Conservation (phyloP, 2,329 filamentous ascomycete species). For the Pyrenochaeta sp. region DNA sequence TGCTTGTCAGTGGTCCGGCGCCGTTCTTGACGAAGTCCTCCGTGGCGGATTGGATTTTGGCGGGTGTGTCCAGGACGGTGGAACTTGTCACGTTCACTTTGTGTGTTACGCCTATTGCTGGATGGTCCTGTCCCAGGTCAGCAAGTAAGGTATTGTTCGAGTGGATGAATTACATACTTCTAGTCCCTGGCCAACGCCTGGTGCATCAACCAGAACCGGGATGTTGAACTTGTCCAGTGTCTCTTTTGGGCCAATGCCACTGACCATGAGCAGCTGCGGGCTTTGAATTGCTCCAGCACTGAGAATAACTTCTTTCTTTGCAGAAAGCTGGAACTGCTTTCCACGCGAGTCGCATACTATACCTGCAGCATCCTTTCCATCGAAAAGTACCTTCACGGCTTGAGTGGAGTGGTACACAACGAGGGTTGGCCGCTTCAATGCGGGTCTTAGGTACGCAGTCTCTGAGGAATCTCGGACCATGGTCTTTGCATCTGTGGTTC, state of each 20-base stretch:
- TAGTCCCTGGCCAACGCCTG: conserved; percentile 33
- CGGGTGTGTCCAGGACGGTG: conserved; percentile 12
- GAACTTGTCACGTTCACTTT: conserved; percentile 17
- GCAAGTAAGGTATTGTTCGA: not conserved
- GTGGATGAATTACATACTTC: conserved; percentile 8
- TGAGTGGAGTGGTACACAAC: conserved; percentile 70
- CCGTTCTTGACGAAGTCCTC: conserved; percentile 11
- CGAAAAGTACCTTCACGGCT: conserved; percentile 50
- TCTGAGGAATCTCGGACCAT: conserved; percentile 21
- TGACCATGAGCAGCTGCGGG: conserved; percentile 47
- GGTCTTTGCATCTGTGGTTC: conserved; percentile 13
- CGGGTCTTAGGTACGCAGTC: conserved; percentile 23
- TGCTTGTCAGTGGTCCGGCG: conserved; percentile 17
- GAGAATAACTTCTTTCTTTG: conserved; percentile 28
- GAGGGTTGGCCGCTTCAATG: conserved; percentile 15
- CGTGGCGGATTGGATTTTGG: conserved; percentile 12
- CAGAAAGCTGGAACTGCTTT: conserved; percentile 17
- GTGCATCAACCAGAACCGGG: conserved; percentile 19
- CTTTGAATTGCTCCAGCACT: conserved; percentile 37
- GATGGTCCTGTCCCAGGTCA: conserved; percentile 18
- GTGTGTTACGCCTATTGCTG: conserved; percentile 9
- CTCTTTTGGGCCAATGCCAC: conserved; percentile 39
- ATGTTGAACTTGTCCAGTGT: conserved; percentile 23
- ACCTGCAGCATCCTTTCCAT: conserved; percentile 18
- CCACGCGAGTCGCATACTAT: conserved; percentile 15